A percentile compares a stretch with the other conserved stretches of the same genome.
Conservation (phyloP, 768 basidiomycete species). For the Mrakia frigida region DNA sequence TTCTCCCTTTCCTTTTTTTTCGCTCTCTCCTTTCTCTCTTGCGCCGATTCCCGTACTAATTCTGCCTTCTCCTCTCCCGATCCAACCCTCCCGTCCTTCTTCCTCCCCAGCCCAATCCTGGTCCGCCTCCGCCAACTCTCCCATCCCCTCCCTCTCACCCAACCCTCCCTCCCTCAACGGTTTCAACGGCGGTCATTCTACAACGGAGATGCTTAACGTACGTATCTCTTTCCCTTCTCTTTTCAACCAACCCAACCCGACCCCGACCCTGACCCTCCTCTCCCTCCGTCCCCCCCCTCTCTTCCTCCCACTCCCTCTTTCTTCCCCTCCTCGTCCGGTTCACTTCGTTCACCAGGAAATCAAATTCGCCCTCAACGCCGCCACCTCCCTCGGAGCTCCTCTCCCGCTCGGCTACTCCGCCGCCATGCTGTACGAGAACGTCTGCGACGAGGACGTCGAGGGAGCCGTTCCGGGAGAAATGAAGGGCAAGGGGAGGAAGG, state of each 20-base stretch:
- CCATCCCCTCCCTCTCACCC: background rate
- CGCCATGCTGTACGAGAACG: slow-evolving; percentile 27
- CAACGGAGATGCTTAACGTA: background rate
- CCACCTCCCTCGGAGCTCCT: background rate
- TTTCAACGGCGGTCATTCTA: slow-evolving; percentile 3
- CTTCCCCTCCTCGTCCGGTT: background rate
- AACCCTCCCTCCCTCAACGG: slow-evolving; percentile 1
- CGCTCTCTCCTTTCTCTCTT: background rate
- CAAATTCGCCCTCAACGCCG: slow-evolving; percentile 25
- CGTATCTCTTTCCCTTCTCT: background rate
- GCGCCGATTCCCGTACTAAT: too few relatives aligned
- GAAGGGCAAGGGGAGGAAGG: slow-evolving; percentile 13
- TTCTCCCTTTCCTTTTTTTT: too few relatives aligned
- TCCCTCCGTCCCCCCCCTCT: background rate
- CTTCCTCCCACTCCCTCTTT: background rate
- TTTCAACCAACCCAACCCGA: background rate
- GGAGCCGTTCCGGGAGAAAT: background rate
- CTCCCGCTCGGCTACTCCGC: slow-evolving; percentile 17
- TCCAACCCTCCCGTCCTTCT: background rate
- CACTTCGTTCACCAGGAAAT: background rate
- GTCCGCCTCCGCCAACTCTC: slow-evolving; percentile 20
- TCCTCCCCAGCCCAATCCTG: slow-evolving; percentile 13
- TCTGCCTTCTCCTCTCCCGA: too few relatives aligned
- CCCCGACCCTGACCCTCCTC: background rate
- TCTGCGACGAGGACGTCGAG: slow-evolving; percentile 6